Base-by-base conservation (phyloP, 2,329 filamentous ascomycete species). In the Metarhizium robertsii region DNA sequence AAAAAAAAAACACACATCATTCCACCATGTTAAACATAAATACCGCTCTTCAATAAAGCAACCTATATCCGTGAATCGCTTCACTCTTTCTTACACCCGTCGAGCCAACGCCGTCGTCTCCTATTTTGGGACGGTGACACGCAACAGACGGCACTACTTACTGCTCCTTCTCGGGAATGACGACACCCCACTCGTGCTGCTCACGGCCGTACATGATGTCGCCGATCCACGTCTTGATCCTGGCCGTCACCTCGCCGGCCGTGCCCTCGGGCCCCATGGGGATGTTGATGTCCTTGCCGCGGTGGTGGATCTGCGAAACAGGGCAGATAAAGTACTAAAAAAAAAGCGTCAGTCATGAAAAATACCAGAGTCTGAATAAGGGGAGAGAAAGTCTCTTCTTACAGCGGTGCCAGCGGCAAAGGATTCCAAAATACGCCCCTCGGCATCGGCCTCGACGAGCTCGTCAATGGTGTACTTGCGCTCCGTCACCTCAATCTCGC, bases 351-450 rank as follows among this genome's bases (percentile, higher is more conserved):
- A 42, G 30, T 6, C 13, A 20, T 20, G 20, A 20, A 20, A 20
- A 20, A 20, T 20, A 20, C 20, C 20, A 20, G 20, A 2, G 20
- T 20, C 20, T 20, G 20, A 20, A 20, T 20, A 20, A 20, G 20
- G 20, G 20, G 20, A 2, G 14, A n/a, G 45, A 14, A 53, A 61
- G 80, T 11, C 32, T 34, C 0, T 5, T 34, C 84, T 76, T 76
- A 88, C 85, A 55, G 92, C 92, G 59, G 92, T 96, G 18, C 92
- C 92, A 38, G 88, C 84, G 7, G 88, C 89, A 67, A 96, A 96
- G 1, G 89, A 81, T 74, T 96, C 92, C 10, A 96, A 69, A 47
- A 96, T 70, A 2, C 91, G 78, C 2, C 88, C 90, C 66, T 96
- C 89, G 47, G 79, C 73, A 30, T 83, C 75, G 1, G 91, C 90